These are phyloP conservation scores for Mortierella claussenii DNA, from an alignment of 192 early-diverging fungal genomes.

Conservation along the genomic window DNA sequence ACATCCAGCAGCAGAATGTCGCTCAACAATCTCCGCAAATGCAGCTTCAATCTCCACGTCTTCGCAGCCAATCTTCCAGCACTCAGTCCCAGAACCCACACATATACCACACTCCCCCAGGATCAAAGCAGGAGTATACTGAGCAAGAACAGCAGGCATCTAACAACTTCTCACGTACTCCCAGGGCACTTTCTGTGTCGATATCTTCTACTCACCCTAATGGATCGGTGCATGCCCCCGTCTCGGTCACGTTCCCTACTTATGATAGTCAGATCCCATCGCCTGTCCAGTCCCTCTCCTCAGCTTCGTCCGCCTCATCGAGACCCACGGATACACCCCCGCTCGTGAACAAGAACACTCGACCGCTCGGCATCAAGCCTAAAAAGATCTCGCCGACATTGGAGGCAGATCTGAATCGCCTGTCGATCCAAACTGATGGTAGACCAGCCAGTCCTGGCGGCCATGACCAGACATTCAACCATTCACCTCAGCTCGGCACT, in stretches of 20 bases:
- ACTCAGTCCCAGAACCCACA: conserved; percentile 10
- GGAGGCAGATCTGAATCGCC: conserved; percentile 14
- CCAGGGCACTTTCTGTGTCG: conserved; percentile 6
- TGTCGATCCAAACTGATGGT: conserved; percentile 12
- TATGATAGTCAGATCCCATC: conserved; percentile 1
- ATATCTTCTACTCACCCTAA: neutral
- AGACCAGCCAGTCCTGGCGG: neutral
- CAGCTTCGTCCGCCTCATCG: neutral
- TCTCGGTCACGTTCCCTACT: neutral
- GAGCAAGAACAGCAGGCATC: neutral
- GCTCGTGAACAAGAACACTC: conserved; percentile 29
- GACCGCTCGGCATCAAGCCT: conserved; percentile 12
- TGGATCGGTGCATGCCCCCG: neutral
- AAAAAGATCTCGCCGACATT: conserved; percentile 3
- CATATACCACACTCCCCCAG: neutral
- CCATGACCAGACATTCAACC: neutral
- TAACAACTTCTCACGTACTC: neutral
- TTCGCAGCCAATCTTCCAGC: neutral
- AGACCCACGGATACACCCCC: neutral
- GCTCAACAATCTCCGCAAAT: neutral
- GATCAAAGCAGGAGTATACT: conserved; percentile 24
- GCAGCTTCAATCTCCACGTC: conserved; percentile 2
- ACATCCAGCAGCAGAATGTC: neutral
- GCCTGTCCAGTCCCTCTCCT: neutral
- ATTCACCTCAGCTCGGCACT: neutral